Percentiles rank a stretch among this genome's conserved stretches.
Evolutionary conservation across 805 yeast species (phyloP).

Genomic region (Nakazawaea wyomingensis): DNA sequence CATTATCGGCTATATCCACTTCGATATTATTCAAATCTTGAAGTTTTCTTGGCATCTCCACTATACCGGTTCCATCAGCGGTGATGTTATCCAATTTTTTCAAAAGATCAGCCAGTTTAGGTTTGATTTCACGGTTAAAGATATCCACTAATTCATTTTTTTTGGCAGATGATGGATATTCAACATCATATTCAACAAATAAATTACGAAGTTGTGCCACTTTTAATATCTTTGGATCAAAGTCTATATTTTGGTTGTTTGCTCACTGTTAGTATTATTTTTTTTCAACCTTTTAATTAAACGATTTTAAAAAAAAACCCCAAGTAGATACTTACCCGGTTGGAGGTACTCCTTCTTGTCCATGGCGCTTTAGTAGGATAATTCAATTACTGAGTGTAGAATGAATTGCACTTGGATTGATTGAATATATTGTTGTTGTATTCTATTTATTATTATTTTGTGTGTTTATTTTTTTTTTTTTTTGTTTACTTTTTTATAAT

Average conservation of each 20-base stretch:
- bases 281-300: no score
- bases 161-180: conserved; percentile 56
- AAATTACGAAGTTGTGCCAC: conserved; percentile 68
- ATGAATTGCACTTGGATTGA: neutral
- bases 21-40: neutral
- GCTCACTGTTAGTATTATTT: conserved; percentile 21
- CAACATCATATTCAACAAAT: conserved; percentile 57
- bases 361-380: conserved; percentile 18
- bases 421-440: neutral
- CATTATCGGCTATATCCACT: neutral
- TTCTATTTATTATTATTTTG: no score
- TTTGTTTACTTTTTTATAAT: neutral
- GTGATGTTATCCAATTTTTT: conserved; percentile 21
- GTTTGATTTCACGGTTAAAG: conserved; percentile 50
- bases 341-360: conserved; percentile 31
- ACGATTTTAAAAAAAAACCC: no score
- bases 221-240: conserved; percentile 60
- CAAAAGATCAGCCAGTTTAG: conserved; percentile 39
- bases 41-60: conserved; percentile 12
- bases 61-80: conserved; percentile 22
- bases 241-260: conserved; percentile 33
- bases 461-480: neutral
- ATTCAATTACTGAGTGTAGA: neutral
- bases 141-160: conserved; percentile 60
- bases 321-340: conserved; percentile 25